These are phyloP conservation scores for Sclerotinia nivalis DNA, from an alignment of 2,329 filamentous ascomycete genomes.

Conservation along the genomic window DNA sequence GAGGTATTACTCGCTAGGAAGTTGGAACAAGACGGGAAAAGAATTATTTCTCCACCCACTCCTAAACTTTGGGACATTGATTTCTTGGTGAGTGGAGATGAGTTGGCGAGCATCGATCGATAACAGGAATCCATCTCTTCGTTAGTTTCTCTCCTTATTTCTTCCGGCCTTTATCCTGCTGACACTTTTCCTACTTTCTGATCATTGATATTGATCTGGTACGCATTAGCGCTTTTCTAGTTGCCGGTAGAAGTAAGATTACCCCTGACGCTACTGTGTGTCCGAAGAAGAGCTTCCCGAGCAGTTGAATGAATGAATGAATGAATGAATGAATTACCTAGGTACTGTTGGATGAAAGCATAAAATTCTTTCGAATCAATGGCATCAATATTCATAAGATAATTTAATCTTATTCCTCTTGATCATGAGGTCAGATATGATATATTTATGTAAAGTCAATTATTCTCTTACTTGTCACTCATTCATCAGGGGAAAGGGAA, in stretches of 20 bases:
- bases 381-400: not conserved
- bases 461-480: not conserved
- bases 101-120: not conserved
- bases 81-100: slow-evolving; percentile 12
- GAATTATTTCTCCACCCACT: not conserved
- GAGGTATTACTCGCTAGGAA: not conserved
- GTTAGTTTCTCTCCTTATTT: not conserved
- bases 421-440: not conserved
- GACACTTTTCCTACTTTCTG: not conserved
- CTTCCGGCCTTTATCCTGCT: not conserved
- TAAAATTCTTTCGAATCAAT: not conserved
- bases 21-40: not conserved
- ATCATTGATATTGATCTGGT: not conserved
- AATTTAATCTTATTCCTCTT: not conserved
- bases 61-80: not conserved
- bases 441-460: not conserved
- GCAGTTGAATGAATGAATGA: too few relatives aligned
- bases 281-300: too few relatives aligned
- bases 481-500: not conserved
- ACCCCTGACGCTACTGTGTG: slow-evolving; percentile 10
- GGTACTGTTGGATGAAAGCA: not conserved
- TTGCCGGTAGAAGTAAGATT: not conserved
- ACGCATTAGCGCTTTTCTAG: not conserved
- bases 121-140: not conserved
- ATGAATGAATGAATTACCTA: not conserved